A percentile compares a stretch with the other conserved stretches of the same genome.
Evolutionary conservation across 306 rosid species (phyloP).

Genomic region (Chamaecrista fasciculata): DNA sequence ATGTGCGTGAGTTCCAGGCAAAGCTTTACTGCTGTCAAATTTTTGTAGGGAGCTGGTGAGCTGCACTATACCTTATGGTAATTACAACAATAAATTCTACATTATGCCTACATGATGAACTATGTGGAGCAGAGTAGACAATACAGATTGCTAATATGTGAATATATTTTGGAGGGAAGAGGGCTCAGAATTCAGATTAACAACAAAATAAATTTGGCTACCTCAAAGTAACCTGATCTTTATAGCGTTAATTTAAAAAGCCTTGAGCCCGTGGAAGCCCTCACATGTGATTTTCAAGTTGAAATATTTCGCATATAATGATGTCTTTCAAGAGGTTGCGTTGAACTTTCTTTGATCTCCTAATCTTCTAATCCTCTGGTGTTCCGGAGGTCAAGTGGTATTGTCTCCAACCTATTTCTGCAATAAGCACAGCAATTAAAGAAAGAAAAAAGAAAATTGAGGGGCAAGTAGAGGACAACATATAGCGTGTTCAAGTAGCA

Average conservation of each 20-base stretch:
- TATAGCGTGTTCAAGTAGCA: slow-evolving; percentile 10
- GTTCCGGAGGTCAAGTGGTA: too few species aligned
- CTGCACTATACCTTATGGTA: not conserved
- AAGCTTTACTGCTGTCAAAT: slow-evolving; percentile 1
- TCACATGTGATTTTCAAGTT: not conserved
- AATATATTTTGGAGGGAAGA: slow-evolving; percentile 10
- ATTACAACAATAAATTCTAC: not conserved
- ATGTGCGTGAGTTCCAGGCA: not conserved
- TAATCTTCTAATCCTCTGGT: too few species aligned
- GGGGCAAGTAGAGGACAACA: slow-evolving; percentile 18
- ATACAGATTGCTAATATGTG: not conserved
- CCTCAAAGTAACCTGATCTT: not conserved
- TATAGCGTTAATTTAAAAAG: not conserved
- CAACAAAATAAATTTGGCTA: slow-evolving; percentile 36
- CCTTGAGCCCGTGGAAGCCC: not conserved
- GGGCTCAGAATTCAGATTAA: slow-evolving; percentile 2
- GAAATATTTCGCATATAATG: not conserved
- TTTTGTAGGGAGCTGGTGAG: slow-evolving; percentile 4
- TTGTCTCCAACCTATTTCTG: slow-evolving; percentile 40
- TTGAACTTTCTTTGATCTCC: slow-evolving; percentile 14
- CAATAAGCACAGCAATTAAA: slow-evolving; percentile 30
- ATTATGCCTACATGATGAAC: not conserved
- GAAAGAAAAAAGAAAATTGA: not conserved
- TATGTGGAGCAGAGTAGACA: not conserved
- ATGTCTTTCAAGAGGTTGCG: slow-evolving; percentile 4